Evolutionary conservation across 2,329 filamentous ascomycete species (phyloP), one percentile per base, ranked within the genome.

Genomic region (Scopulariopsis brevicaulis): DNA sequence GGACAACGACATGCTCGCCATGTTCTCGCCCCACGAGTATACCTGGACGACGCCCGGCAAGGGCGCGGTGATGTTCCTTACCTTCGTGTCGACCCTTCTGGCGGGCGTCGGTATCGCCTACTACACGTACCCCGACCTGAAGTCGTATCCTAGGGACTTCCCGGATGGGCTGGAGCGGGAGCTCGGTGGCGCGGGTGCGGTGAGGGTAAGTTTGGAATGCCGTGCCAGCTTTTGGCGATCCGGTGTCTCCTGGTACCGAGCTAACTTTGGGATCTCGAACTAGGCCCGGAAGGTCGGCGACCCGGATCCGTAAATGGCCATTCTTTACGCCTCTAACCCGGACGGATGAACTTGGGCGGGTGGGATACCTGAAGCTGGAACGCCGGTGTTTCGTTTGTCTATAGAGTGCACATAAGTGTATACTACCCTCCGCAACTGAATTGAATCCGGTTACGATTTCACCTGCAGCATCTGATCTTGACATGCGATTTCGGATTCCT

Each of bases 1-100:
- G 74, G 94, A 99, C 73, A 88, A 96, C 73, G 95, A 99, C 71
- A 81, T 91, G 59, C 79, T 97, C 59, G 92, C 91, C 65, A 87
- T 96, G 63, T 93, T 99, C 74, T 87, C 89, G 55, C 84, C 90
- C 2, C 85, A 94, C 71, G 86, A 92, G 67, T 97, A 99, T 77
- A 94, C 85, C 58, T 93, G 94, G 79, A 77, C 79, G 52, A 86
- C 81, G 55, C 77, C 92, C 18, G 81, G 82, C 62, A 91, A 86
- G 68, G 89, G 83, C 60, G 69, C 85, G 40, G 66, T 85, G 60
- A 84, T 90, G 74, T 73, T 92, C 62, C 86, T 83, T 60, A 74
- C 74, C 62, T 92, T 92, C 68, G 71, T 91, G 52, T 76, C 75
- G 24, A 74, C 77, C 57, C 80, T 90, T 63, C 68, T 90, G 37